Conservation (phyloP, 441 rosid genomes). For the Populus hybrid region DNA sequence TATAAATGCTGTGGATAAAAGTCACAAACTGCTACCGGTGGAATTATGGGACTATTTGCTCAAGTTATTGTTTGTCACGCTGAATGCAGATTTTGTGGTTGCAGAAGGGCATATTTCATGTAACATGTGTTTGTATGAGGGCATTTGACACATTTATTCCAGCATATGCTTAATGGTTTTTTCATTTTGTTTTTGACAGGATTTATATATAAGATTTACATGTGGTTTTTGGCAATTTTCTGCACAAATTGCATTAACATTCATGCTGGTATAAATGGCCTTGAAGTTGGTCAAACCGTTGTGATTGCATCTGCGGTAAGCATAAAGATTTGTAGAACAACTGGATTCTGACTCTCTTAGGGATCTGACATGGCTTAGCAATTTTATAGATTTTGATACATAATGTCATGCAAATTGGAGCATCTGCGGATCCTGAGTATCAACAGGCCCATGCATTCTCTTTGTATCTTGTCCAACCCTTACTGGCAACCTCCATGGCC, state of each 20-base stretch:
- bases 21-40: background rate
- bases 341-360: slow-evolving; percentile 6
- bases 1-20: background rate
- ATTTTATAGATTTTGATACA: slow-evolving; percentile 77
- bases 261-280: slow-evolving; percentile 97
- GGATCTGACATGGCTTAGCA: slow-evolving; percentile 28
- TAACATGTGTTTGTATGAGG: background rate
- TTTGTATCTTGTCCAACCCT: slow-evolving; percentile 88
- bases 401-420: slow-evolving; percentile 94
- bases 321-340: slow-evolving; percentile 13
- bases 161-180: background rate
- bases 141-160: background rate
- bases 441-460: slow-evolving; percentile 95
- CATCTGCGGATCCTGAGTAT: slow-evolving; percentile 68
- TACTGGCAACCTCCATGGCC: slow-evolving; percentile 80
- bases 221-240: slow-evolving; percentile 86
- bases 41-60: background rate
- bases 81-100: background rate
- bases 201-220: slow-evolving; percentile 84
- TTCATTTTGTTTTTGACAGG: slow-evolving; percentile 39
- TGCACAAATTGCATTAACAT: slow-evolving; percentile 97
- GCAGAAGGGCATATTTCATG: background rate
- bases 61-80: background rate
- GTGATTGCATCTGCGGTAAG: slow-evolving; percentile 93
- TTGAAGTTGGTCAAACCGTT: slow-evolving; percentile 96